Conservation (phyloP, 192 early-diverging fungal genomes). For the Gamsiella multidivaricata region DNA sequence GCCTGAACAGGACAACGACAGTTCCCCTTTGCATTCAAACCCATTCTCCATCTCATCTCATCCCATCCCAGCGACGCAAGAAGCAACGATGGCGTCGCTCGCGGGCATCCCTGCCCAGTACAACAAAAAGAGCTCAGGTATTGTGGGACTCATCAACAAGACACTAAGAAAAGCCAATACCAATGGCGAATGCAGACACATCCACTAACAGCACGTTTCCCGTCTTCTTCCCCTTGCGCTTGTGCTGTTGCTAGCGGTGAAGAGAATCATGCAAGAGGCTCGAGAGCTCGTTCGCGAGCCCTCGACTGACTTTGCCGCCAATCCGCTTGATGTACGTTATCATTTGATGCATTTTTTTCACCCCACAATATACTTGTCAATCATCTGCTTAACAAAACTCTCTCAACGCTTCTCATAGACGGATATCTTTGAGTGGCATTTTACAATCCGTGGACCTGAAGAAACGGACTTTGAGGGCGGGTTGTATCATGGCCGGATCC, state of each 20-base stretch:
- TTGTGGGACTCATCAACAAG: not conserved
- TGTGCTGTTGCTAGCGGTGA: no score
- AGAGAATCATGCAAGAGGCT: conserved; percentile 85
- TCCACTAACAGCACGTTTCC: no score
- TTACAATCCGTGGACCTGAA: conserved; percentile 89
- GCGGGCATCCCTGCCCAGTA: conserved; percentile 41
- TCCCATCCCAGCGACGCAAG: not conserved
- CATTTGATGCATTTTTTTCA: not conserved
- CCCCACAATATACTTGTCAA: not conserved
- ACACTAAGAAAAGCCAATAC: not conserved
- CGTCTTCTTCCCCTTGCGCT: no score
- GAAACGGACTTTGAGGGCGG: conserved; percentile 89
- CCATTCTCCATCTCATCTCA: not conserved
- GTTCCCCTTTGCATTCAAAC: no score
- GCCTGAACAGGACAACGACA: no score
- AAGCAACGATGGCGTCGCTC: conserved; percentile 29
- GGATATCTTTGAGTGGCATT: conserved; percentile 98
- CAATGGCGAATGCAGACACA: not conserved
- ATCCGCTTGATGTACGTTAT: conserved; percentile 70
- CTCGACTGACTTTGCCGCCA: conserved; percentile 77
- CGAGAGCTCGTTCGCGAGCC: conserved; percentile 76
- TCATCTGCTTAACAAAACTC: no score
- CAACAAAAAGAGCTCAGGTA: conserved; percentile 53
- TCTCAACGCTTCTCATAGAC: no score
- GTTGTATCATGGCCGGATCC: conserved; percentile 88